Base-by-base conservation (phyloP, 352 stramenopile species). In the Pythium grandisporangium region DNA sequence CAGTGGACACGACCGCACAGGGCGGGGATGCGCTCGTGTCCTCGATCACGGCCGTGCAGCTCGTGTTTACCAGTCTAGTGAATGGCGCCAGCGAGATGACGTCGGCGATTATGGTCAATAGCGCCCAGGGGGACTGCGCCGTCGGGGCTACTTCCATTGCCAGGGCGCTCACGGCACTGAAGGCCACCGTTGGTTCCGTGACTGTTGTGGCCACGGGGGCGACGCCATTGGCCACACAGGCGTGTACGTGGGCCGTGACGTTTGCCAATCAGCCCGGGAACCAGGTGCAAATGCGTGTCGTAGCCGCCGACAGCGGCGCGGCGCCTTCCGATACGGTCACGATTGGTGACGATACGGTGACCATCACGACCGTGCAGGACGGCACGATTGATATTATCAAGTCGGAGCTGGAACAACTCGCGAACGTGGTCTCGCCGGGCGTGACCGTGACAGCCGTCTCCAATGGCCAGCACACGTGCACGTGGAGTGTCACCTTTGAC, bases 371-470 rank as follows among this genome's bases (percentile, higher is more conserved):
- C 0, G 5, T 84, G 29, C 55, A 60, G 14, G 70, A 95, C 25
- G 88, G 88, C 2, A 66, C 80, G 6, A 83, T 96, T 30, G 81
- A 98, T 45, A 74, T 96, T n/a, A 91, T 98, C 50, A 95, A 97
- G 60, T 70, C 88, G 0, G 90, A 98, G 50, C 80, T 98, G 13
- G 89, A 97, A 46, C 73, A 80, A 37, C 68, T 98, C 13, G 57
- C 53, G 6, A 95, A 90, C 20, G 87, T 98, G n/a, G n/a, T n/a
- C n/a, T n/a, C n/a, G n/a, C n/a, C n/a, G n/a, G n/a, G n/a, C 20
- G 89, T 78, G 10, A 64, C 76, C 34, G 91, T 98, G 7, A 95
- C 72, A 3, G 89, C 51, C 14, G 53, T 58, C 19, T 59, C 66
- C 1, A 64, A 67, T n/a, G 42, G 69, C 10, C 49, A 64, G 8